phyloP scores from a whole-genome alignment of 805 yeast species.

The Hanseniaspora opuntiae region DNA sequence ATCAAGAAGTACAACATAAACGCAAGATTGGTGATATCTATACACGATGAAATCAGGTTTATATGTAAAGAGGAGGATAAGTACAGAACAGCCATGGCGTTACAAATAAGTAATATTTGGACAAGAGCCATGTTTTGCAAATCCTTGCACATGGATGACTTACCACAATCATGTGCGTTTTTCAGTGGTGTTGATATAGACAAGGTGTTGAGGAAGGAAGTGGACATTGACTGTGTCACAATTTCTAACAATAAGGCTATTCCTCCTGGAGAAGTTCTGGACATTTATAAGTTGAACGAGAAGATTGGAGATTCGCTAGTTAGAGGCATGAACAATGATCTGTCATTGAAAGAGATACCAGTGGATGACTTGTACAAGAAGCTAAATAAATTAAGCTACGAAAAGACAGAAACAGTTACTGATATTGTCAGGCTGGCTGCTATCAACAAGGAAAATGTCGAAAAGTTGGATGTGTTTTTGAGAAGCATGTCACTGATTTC shows the following conservation, averaged over 20 bases:
- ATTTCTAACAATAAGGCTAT: slow-evolving; percentile 67
- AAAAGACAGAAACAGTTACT: background rate
- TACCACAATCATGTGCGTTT: slow-evolving; percentile 92
- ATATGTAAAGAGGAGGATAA: slow-evolving; percentile 60
- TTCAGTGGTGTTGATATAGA: slow-evolving; percentile 91
- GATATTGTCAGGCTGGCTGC: background rate
- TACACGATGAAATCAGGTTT: slow-evolving; percentile 88
- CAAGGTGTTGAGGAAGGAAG: slow-evolving; percentile 78
- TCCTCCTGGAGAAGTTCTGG: slow-evolving; percentile 65
- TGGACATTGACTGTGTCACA: slow-evolving; percentile 78
- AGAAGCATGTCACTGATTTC: background rate
- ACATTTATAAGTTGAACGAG: slow-evolving; percentile 41
- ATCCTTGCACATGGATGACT: slow-evolving; percentile 72
- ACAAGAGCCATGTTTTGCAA: slow-evolving; percentile 91
- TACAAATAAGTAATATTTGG: slow-evolving; percentile 88
- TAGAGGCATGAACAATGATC: background rate
- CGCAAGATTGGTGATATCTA: slow-evolving; percentile 73
- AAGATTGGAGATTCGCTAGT: slow-evolving; percentile 23
- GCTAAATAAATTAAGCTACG: slow-evolving; percentile 21
- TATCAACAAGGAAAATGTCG: background rate
- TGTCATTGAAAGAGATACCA: slow-evolving; percentile 18
- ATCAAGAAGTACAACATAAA: slow-evolving; percentile 47
- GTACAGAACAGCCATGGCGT: slow-evolving; percentile 63
- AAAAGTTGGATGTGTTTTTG: background rate
- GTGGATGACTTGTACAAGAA: slow-evolving; percentile 21